A percentile compares a stretch with the other conserved stretches of the same genome.
These are phyloP conservation scores for Cladosporium halotolerans DNA, from an alignment of 2,329 filamentous ascomycete species.

Conservation along the genomic window DNA sequence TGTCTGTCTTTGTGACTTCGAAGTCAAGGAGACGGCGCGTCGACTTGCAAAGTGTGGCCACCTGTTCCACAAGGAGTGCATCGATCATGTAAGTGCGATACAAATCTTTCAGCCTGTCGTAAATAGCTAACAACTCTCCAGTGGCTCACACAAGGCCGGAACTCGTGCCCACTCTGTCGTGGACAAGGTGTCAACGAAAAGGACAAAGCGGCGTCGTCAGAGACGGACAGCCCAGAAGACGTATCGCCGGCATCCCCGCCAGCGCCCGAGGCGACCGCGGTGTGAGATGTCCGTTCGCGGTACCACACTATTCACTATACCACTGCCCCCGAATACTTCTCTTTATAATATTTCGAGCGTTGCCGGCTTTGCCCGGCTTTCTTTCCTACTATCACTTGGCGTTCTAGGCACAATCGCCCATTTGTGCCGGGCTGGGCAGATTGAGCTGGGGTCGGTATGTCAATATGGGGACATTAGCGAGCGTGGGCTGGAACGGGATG, in stretches of 20 bases:
- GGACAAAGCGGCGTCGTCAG: constrained; percentile 19
- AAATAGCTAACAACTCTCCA: constrained; percentile 28
- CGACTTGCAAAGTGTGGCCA: constrained; percentile 59
- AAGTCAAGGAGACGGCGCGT: constrained; percentile 54
- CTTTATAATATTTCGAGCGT: neutral
- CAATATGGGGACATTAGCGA: neutral
- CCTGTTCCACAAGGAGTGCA: constrained; percentile 62
- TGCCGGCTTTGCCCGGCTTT: neutral
- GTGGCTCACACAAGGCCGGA: constrained; percentile 63
- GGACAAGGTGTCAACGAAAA: constrained; percentile 53
- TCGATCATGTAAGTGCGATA: constrained; percentile 54
- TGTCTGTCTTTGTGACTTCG: constrained; percentile 62
- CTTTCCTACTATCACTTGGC: constrained; percentile 1
- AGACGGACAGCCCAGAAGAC: neutral
- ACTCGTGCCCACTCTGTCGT: constrained; percentile 57
- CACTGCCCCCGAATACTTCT: too few species aligned
- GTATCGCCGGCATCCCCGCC: neutral
- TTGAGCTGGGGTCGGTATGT: neutral
- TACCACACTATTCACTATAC: neutral
- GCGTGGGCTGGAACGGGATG: constrained; percentile 1
- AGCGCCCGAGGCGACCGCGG: constrained; percentile 2
- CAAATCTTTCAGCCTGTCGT: neutral
- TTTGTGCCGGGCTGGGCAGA: constrained; percentile 8
- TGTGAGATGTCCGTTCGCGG: neutral
- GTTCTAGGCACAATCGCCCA: constrained; percentile 2